Base-by-base conservation (phyloP, 2,329 filamentous ascomycete genomes). In the Fusarium coffeatum region DNA sequence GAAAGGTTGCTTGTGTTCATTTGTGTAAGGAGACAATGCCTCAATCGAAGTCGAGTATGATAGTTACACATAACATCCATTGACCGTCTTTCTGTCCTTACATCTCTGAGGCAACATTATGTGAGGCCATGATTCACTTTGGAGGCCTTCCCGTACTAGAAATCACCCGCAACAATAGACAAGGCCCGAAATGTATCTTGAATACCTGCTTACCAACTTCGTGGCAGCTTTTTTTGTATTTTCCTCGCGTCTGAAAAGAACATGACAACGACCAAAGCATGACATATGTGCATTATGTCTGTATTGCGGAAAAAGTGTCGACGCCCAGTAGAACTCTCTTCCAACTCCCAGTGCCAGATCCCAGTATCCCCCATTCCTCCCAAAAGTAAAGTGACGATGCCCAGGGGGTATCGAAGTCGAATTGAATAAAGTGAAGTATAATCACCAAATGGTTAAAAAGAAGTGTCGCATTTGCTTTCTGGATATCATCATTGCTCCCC, bases 301-400 rank as follows among this genome's bases (percentile, higher is more conserved):
- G 59, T 59, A 62, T 65, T 66, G 61, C 64, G 18, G 57, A 59
- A 37, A 55, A 64, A 64, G 61, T 65, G 56, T 70, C 64, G 71
- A 74, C 75, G 75, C 75, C 73, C 56, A 47, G 61, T 68, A 59
- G 66, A 68, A 69, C 54, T 72, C 64, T 77, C 74, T 75, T 73
- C 72, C 72, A 77, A 77, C 75, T 77, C 75, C 75, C 60, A 65
- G 66, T 70, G 73, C 72, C 70, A 73, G 62, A 76, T 73, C 68
- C 69, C 72, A 68, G 55, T 65, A 54, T 68, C 64, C 63, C 69
- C 65, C 65, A 55, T 63, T 58, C 71, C 73, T 59, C 60, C 67
- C 65, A 59, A 73, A 72, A 66, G 57, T 56, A 72, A 69, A 66
- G 62, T 55, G 47, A 47, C 57, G 55, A 65, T 50, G 55, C 71